Percentiles rank a stretch among this genome's conserved stretches.
These are phyloP conservation scores for Candida verbasci DNA, from an alignment of 805 yeast species.

Conservation along the genomic window DNA sequence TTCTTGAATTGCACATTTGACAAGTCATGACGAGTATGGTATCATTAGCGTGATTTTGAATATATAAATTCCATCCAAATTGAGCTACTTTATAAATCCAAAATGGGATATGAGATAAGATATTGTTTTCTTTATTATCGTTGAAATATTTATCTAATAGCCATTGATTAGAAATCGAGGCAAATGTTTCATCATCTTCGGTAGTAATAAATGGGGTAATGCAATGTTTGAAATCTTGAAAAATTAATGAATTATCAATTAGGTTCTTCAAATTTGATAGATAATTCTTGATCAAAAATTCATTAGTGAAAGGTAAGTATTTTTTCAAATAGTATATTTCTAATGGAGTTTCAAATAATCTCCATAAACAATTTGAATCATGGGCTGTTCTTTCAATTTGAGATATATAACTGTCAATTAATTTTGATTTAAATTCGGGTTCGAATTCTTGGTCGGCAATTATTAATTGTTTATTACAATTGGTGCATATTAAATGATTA, in stretches of 20 bases:
- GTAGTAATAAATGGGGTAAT: background rate
- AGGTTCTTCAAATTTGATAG: conserved; percentile 23
- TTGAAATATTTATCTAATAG: conserved; percentile 24
- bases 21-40: conserved; percentile 31
- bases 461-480: conserved; percentile 26
- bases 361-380: conserved; percentile 32
- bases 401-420: conserved; percentile 20
- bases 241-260: conserved; percentile 19
- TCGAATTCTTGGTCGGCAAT: conserved; percentile 17
- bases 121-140: conserved; percentile 32
- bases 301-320: conserved; percentile 25
- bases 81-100: conserved; percentile 34
- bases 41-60: conserved; percentile 24
- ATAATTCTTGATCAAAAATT: conserved; percentile 23
- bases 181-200: conserved; percentile 6
- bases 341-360: conserved; percentile 27
- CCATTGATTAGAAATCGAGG: conserved; percentile 26
- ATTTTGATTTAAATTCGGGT: conserved; percentile 18
- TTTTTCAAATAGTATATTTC: conserved; percentile 34
- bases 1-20: conserved; percentile 31
- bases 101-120: conserved; percentile 21
- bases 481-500: conserved; percentile 31
- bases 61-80: conserved; percentile 34
- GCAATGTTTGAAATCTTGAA: conserved; percentile 11
- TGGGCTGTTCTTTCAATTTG: conserved; percentile 26